Conservation (phyloP, 1,139 yeast genomes). For the Insectozyma bohioensis region DNA sequence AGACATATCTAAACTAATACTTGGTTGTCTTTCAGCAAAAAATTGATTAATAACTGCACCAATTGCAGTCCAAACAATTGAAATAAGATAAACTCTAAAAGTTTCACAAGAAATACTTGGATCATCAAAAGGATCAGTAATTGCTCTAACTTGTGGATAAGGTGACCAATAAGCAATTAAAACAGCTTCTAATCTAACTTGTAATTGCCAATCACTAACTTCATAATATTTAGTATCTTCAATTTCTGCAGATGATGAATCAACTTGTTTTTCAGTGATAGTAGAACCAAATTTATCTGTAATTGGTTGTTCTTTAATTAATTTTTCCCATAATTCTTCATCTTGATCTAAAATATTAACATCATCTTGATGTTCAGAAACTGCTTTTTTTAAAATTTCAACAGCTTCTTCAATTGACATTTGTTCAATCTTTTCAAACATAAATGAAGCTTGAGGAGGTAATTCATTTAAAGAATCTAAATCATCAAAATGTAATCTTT, state of each 20-base stretch:
- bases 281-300: conserved; percentile 4
- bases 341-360: conserved; percentile 15
- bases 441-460: conserved; percentile 26
- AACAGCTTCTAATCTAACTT: conserved; percentile 42
- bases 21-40: conserved; percentile 56
- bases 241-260: conserved; percentile 14
- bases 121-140: conserved; percentile 55
- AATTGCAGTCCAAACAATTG: conserved; percentile 49
- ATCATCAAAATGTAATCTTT: conserved; percentile 26
- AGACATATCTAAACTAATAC: conserved; percentile 42
- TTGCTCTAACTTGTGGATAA: conserved; percentile 64
- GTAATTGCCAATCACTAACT: conserved; percentile 26
- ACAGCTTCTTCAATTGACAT: conserved; percentile 23
- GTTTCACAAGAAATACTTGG: conserved; percentile 53
- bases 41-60: conserved; percentile 62
- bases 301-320: conserved; percentile 6
- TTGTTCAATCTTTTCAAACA: conserved; percentile 28
- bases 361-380: conserved; percentile 21
- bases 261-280: conserved; percentile 1
- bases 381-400: conserved; percentile 18
- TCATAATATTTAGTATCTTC: conserved; percentile 1
- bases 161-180: conserved; percentile 56
- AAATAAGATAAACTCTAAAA: conserved; percentile 52
- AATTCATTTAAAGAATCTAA: conserved; percentile 25
- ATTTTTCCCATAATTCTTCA: conserved; percentile 6